Percentiles rank a stretch among this genome's conserved stretches.
Evolutionary conservation across 2,329 filamentous ascomycete species (phyloP).

Genomic region (Dactylonectria estremocensis): DNA sequence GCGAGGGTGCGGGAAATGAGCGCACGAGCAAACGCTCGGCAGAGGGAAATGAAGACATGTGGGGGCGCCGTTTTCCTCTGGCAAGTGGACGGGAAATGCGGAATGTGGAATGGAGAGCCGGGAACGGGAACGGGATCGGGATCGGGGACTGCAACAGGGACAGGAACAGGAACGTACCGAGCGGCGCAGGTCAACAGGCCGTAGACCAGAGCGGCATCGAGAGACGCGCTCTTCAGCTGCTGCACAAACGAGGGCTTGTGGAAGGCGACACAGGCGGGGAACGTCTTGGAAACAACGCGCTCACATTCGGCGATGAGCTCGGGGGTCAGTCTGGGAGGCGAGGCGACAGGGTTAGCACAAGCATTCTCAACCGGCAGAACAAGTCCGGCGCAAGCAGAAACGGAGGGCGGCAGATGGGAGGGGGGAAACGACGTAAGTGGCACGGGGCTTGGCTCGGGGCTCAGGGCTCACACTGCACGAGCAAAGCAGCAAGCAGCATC

Average conservation of each 20-base stretch:
- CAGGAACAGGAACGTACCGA: constrained; percentile 61
- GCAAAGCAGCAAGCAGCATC: constrained; percentile 14
- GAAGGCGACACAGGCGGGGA: constrained; percentile 74
- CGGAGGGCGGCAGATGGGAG: constrained; percentile 23
- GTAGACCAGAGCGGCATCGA: constrained; percentile 71
- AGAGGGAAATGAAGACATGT: constrained; percentile 29
- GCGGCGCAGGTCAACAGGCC: constrained; percentile 71
- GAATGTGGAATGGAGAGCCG: constrained; percentile 25
- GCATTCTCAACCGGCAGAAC: constrained; percentile 11
- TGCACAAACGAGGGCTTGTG: constrained; percentile 75
- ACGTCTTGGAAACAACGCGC: constrained; percentile 72
- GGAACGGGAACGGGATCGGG: too few relatives aligned
- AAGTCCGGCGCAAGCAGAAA: constrained; percentile 19
- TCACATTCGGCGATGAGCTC: constrained; percentile 73
- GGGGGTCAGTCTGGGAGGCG: constrained; percentile 63
- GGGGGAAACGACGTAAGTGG: constrained; percentile 36
- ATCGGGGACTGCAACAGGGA: too few relatives aligned
- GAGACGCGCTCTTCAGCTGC: constrained; percentile 70
- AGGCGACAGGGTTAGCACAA: constrained; percentile 45
- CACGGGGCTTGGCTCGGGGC: constrained; percentile 43
- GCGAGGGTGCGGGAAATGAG: constrained; percentile 41
- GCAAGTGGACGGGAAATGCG: constrained; percentile 38
- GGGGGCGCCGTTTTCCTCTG: constrained; percentile 10
- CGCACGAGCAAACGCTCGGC: constrained; percentile 26
- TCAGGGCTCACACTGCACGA: constrained; percentile 26